Base-by-base conservation (phyloP, 2,329 filamentous ascomycete species). In the Penicillium sp. region DNA sequence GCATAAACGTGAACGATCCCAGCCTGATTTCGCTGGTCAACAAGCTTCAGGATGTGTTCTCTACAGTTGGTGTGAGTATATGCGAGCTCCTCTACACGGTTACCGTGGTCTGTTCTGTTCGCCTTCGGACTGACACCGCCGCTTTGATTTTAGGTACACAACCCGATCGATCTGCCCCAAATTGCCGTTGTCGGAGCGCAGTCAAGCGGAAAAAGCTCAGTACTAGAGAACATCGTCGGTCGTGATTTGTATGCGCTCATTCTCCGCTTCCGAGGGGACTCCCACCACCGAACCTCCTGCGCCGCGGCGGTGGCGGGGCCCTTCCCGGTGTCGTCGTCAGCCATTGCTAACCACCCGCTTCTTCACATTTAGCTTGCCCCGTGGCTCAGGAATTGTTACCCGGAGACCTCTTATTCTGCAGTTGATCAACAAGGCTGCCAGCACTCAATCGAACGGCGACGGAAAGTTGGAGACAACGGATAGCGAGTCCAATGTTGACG, bases 41-140 rank as follows among this genome's bases (percentile, higher is more conserved):
- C 84, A 98, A 96, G 83, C 88, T 99, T 48, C 95, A 99, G 77
- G 95, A 99, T 91, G 95, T 99, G 68, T 99, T 99, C 76, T 89
- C 93, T 62, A 98, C 95, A 43, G 95, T 99, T 68, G 95, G 95
- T 69, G 87, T 89, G 81, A 66, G 86, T 84, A 26, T 48, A 42
- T 58, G 23, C 14, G n/a, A 35, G 14, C 25, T 50, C 27, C 3
- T 10, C 45, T 44, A 19, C 52, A 8, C 35, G 31, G 37, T 42
- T 44, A 58, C 58, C 43, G 25, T 62, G 37, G 54, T 56, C 57
- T 54, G 49, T 61, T 56, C 57, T 54, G 49, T 61, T 47, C 51
- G 57, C 47, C 33, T 52, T 55, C 42, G 48, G 43, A 65, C 68
- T 73, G 62, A 73, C 67, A 68, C 62, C 61, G 59, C 65, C 59